These are phyloP conservation scores for Ambrosiella xylebori DNA, from an alignment of 2,329 filamentous ascomycete genomes.

Conservation along the genomic window DNA sequence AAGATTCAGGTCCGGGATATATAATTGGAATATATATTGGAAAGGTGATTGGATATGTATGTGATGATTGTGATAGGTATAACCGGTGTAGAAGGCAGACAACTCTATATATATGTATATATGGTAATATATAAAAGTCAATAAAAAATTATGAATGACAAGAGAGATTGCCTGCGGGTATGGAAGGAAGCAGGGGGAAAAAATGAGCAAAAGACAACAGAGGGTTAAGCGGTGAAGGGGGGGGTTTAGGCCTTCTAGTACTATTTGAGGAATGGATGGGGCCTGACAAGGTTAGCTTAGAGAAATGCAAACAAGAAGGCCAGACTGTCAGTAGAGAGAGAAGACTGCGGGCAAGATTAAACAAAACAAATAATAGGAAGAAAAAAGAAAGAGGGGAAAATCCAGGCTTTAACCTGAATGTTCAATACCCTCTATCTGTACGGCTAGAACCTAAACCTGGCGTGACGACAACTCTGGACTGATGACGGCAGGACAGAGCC, in stretches of 20 bases:
- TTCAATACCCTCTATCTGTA: too few relatives aligned
- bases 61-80: neutral
- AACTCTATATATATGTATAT: neutral
- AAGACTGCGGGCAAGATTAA: neutral
- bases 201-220: constrained; percentile 2
- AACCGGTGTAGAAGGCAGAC: too few relatives aligned
- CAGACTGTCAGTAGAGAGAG: neutral
- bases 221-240: constrained; percentile 8
- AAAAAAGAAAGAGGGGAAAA: neutral
- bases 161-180: neutral
- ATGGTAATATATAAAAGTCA: neutral
- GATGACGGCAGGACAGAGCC: too few relatives aligned
- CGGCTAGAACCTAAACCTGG: too few relatives aligned
- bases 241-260: constrained; percentile 1
- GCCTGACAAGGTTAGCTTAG: neutral
- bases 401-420: too few relatives aligned
- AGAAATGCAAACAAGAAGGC: neutral
- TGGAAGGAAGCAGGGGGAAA: constrained; percentile 4
- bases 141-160: neutral
- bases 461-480: too few relatives aligned
- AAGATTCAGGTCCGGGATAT: neutral
- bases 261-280: neutral
- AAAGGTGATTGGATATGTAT: neutral
- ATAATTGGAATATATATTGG: neutral
- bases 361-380: neutral